Base-by-base conservation (phyloP, 2,329 filamentous ascomycete genomes). In the Ascochyta pisi region DNA sequence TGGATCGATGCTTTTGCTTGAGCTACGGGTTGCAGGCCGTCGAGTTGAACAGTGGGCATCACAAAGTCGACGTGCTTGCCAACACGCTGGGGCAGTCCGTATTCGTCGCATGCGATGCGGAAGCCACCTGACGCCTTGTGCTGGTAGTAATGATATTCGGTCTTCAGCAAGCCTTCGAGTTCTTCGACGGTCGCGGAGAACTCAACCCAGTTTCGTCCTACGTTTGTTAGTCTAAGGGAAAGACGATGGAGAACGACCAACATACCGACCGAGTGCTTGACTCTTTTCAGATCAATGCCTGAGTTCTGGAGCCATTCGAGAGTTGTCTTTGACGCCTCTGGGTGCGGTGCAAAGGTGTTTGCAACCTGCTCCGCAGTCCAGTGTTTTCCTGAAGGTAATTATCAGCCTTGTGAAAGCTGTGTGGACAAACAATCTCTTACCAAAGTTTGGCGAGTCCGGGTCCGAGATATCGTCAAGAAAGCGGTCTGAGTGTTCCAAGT, bases 101-200 rank as follows among this genome's bases (percentile, higher is more conserved):
- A 65, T 38, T 60, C 46, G 29, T 65, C 63, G 55, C 63, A 65
- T 5, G 57, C 61, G 50, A 65, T 54, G 12, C 51, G 57, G 23
- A 49, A 51, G 24, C 51, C 57, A 2, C 61, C 61, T n/a, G 57
- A 54, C 6, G 54, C 39, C 29, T 55, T 60, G 44, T 63, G 59
- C 10, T 61, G 45, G 52, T 53, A 66, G 41, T 54, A 44, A 46
- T 63, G 50, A 16, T 66, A 66, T 34, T 64, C 41, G 3, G 63
- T 64, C 0, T 61, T 26, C 2, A 66, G 44, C 2, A 66, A 40
- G 10, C 23, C 39, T 43, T 66, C 61, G 2, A 58, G 39, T 19
- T 66, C 61, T 10, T 48, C 44, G 2, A 54, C 44, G 1, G 50
- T 54, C 2, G 50, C 50, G 1, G 50, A 46, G 27, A 62, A 62